Evolutionary conservation across 2,329 filamentous ascomycete species (phyloP).

Genomic region (Colletotrichum noveboracense): DNA sequence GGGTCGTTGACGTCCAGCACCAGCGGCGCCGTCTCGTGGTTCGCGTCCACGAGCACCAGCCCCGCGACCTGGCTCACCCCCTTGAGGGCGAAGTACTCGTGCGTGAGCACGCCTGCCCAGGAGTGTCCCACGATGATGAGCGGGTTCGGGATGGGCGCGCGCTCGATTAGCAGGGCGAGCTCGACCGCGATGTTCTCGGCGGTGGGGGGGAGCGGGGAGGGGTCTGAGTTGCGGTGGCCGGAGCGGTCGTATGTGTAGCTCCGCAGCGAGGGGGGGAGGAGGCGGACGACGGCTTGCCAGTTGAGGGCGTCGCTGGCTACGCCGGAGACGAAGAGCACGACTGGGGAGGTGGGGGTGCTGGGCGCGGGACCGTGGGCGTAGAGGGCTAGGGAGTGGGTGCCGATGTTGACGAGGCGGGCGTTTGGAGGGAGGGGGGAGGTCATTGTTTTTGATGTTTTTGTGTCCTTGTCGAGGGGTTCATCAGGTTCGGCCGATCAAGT

Average conservation of each 20-base stretch:
- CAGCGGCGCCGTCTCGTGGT: neutral
- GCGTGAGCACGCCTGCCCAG: constrained; percentile 3
- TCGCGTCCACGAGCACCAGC: neutral
- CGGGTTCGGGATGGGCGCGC: neutral
- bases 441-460: neutral
- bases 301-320: constrained; percentile 8
- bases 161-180: neutral
- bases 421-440: neutral
- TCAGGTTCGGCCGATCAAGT: neutral
- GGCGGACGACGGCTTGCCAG: neutral
- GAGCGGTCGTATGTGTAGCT: constrained; percentile 8
- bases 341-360: neutral
- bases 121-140: neutral
- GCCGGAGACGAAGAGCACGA: neutral
- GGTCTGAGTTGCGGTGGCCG: neutral
- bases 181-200: constrained; percentile 4
- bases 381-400: constrained; percentile 1
- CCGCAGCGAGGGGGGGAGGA: neutral
- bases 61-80: neutral
- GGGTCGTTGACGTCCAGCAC: neutral
- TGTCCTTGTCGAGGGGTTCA: neutral
- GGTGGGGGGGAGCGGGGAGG: neutral
- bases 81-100: neutral
- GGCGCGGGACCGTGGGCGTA: neutral
- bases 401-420: constrained; percentile 2